Evolutionary conservation across 2,329 filamentous ascomycete genomes (phyloP).

Genomic region (Knufia petricola): DNA sequence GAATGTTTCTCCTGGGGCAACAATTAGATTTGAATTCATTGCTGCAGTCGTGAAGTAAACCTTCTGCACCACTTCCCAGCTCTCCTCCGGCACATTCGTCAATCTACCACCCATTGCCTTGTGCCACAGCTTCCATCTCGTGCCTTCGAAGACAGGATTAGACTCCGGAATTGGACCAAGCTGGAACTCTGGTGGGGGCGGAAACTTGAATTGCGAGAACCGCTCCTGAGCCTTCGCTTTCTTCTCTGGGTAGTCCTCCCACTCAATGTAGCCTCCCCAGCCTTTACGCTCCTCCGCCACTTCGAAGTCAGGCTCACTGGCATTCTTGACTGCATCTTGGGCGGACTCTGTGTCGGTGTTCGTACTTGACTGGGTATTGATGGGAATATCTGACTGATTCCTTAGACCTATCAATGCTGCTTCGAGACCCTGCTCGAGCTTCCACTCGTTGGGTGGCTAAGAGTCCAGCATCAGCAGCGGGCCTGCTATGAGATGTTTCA

Average conservation of each 20-base stretch:
- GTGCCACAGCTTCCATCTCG: slow-evolving; percentile 52
- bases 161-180: slow-evolving; percentile 46
- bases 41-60: not conserved
- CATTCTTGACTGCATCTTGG: slow-evolving; percentile 33
- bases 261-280: slow-evolving; percentile 53
- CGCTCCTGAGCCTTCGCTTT: slow-evolving; percentile 51
- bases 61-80: slow-evolving; percentile 44
- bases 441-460: slow-evolving; percentile 37
- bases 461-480: no score
- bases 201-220: slow-evolving; percentile 45
- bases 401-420: slow-evolving; percentile 38
- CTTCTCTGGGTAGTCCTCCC: slow-evolving; percentile 61
- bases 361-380: slow-evolving; percentile 25
- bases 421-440: slow-evolving; percentile 44
- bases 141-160: slow-evolving; percentile 49
- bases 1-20: slow-evolving; percentile 44
- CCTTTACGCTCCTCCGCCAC: slow-evolving; percentile 35
- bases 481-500: no score
- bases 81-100: slow-evolving; percentile 45
- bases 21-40: not conserved
- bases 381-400: slow-evolving; percentile 34
- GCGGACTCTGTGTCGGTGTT: slow-evolving; percentile 14
- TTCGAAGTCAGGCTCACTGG: slow-evolving; percentile 34
- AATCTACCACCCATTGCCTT: slow-evolving; percentile 42
- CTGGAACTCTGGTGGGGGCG: slow-evolving; percentile 44